phyloP scores from a whole-genome alignment of 2,329 filamentous ascomycete species.

The Emmonsia crescens region DNA sequence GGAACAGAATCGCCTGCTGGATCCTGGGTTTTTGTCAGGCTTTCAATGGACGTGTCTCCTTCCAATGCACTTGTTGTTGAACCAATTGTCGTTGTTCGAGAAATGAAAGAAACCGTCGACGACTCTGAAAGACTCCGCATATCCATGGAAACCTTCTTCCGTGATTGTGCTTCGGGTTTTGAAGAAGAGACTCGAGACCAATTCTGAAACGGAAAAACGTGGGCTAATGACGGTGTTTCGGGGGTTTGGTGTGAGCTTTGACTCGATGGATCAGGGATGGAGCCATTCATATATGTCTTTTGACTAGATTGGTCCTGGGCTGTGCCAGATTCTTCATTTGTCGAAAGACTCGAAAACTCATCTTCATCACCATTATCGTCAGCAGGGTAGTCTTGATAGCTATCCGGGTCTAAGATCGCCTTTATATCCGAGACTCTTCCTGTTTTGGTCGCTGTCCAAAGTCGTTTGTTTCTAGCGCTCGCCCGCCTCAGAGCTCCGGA shows the following conservation, averaged over 20 bases:
- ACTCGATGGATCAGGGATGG: constrained; percentile 13
- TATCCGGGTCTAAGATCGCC: constrained; percentile 65
- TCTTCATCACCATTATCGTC: constrained; percentile 33
- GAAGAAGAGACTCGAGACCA: constrained; percentile 32
- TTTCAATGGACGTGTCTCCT: constrained; percentile 75
- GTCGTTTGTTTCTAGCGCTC: constrained; percentile 69
- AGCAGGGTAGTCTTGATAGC: constrained; percentile 29
- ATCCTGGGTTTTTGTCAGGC: constrained; percentile 46
- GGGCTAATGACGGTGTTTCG: constrained; percentile 45
- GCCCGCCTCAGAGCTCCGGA: constrained; percentile 72
- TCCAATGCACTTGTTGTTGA: constrained; percentile 65
- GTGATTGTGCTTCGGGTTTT: background rate
- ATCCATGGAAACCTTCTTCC: constrained; percentile 82
- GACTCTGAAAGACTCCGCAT: constrained; percentile 77
- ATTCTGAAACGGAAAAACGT: constrained; percentile 85
- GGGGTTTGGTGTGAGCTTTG: constrained; percentile 10
- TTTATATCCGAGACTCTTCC: constrained; percentile 66
- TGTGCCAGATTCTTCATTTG: constrained; percentile 22
- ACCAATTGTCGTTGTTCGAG: constrained; percentile 64
- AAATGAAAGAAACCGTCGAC: constrained; percentile 74
- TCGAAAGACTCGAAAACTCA: constrained; percentile 21
- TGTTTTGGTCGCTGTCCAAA: constrained; percentile 79
- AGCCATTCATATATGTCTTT: constrained; percentile 17
- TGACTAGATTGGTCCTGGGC: constrained; percentile 16
- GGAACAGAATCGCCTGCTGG: constrained; percentile 67